A percentile compares a stretch with the other conserved stretches of the same genome.
phyloP scores from a whole-genome alignment of 306 rosid species.

The Psophocarpus tetragonolobus region DNA sequence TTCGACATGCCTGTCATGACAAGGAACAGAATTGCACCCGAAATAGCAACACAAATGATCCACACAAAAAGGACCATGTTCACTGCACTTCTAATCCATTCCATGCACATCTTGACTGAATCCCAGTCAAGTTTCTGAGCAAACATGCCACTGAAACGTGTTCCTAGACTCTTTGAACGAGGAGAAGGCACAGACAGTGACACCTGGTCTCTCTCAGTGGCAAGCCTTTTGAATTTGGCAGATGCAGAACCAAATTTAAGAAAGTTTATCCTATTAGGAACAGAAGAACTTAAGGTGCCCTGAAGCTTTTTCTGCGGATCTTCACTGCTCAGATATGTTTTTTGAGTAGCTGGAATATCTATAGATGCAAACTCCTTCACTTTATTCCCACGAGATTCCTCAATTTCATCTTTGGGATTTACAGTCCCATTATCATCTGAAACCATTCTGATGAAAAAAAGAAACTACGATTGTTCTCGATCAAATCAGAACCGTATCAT shows the following conservation, averaged over 20 bases:
- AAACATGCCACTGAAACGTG: slow-evolving; percentile 54
- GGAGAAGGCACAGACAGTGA: slow-evolving; percentile 67
- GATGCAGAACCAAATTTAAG: slow-evolving; percentile 79
- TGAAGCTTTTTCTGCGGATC: slow-evolving; percentile 44
- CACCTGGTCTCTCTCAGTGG: slow-evolving; percentile 59
- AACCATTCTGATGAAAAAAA: slow-evolving; percentile 48
- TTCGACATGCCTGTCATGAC: slow-evolving; percentile 97
- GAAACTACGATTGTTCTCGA: slow-evolving; percentile 13
- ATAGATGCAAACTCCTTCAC: slow-evolving; percentile 46
- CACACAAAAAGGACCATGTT: slow-evolving; percentile 88
- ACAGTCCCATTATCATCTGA: slow-evolving; percentile 49
- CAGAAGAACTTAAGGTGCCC: slow-evolving; percentile 20
- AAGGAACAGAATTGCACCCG: slow-evolving; percentile 86
- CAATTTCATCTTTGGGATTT: slow-evolving; percentile 52
- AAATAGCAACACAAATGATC: slow-evolving; percentile 74
- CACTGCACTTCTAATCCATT: slow-evolving; percentile 79
- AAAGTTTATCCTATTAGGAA: slow-evolving; percentile 41
- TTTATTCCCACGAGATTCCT: slow-evolving; percentile 46
- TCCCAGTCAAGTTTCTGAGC: slow-evolving; percentile 66
- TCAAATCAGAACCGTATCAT: slow-evolving; percentile 27
- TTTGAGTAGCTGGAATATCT: slow-evolving; percentile 44
- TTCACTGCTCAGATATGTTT: slow-evolving; percentile 41
- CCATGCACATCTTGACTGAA: slow-evolving; percentile 54
- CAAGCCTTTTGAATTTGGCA: slow-evolving; percentile 59
- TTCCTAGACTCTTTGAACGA: slow-evolving; percentile 45